phyloP scores from a whole-genome alignment of 192 early-diverging fungal genomes.

The Kickxella alabastrina region DNA sequence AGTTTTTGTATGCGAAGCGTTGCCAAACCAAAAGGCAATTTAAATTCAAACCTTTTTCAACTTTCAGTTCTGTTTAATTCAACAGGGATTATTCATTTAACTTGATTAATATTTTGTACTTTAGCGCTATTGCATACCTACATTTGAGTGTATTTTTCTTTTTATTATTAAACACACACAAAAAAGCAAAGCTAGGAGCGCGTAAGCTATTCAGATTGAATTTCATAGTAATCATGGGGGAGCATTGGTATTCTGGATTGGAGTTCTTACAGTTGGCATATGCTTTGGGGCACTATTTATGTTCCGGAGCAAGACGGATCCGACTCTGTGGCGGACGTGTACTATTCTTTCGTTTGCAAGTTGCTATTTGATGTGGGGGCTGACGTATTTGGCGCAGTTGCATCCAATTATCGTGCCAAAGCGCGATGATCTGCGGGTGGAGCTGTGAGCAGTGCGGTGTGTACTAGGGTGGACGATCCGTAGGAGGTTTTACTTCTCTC shows the following conservation, averaged over 20 bases:
- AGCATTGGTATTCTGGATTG: constrained; percentile 47
- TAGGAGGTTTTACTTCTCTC: too few relatives aligned
- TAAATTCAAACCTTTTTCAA: not conserved
- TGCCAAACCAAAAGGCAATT: not conserved
- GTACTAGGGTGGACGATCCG: too few relatives aligned
- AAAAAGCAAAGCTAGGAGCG: too few relatives aligned
- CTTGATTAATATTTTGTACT: not conserved
- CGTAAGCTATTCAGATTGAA: too few relatives aligned
- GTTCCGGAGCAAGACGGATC: constrained; percentile 45
- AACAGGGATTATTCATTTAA: not conserved
- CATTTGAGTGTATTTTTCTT: not conserved
- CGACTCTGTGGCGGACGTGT: constrained; percentile 52
- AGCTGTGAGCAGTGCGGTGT: too few relatives aligned
- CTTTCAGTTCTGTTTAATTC: not conserved
- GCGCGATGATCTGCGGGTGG: constrained; percentile 60
- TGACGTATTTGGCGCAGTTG: constrained; percentile 85
- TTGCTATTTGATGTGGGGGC: constrained; percentile 73
- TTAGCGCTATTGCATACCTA: not conserved
- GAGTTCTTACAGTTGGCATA: constrained; percentile 26
- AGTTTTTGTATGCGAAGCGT: too few relatives aligned
- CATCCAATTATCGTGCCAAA: constrained; percentile 78
- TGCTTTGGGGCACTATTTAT: constrained; percentile 31
- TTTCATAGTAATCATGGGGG: constrained; percentile 35
- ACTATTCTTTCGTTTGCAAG: constrained; percentile 39
- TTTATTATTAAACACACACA: not conserved